Base-by-base conservation (phyloP, 106 monocot species). In the Phalaenopsis aphrodite region DNA sequence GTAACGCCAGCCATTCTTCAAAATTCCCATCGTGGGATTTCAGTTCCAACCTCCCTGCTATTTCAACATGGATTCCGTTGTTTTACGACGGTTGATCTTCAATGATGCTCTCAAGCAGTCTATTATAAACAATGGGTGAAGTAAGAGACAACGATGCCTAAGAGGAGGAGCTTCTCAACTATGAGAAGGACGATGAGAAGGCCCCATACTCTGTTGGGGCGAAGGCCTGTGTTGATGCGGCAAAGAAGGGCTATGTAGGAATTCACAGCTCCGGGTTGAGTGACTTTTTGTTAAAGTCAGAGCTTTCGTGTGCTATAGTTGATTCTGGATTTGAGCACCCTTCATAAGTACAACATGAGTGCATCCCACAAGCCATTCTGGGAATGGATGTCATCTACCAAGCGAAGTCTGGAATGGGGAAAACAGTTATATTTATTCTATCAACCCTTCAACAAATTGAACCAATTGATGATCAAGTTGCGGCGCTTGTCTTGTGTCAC, bases 301-400 rank as follows among this genome's bases (percentile, higher is more conserved):
- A 30, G 30, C 30, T 30, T 30, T 30, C 30, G 30, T 30, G 30
- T 30, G 30, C 30, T 30, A 30, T 30, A 30, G 30, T 30, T 30
- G 30, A 30, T 30, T 30, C 30, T 30, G 30, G 30, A 30, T 30
- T 30, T 30, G 30, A 30, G 30, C 30, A 30, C 30, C 30, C 87
- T 88, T 79, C 87, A 88, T 82, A 91, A 99, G 98, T 99, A 72
- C 98, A 99, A 94, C 98, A 99, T 72, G 98, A 99, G 80, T 99
- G 99, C 80, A 95, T 99, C 80, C 99, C 99, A 71, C 99, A 95
- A 91, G 99, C 99, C 66, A 95, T 99, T 78, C 84, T 99, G 81
- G 99, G 99, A 65, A 99, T 99, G 99, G 99, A 99, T 84, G 99
- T 99, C 72, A 99, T 99, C 81, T 99, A 95, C 30, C 99, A 99